phyloP scores from a whole-genome alignment of 306 rosid species.

The Gastrolobium bilobum region DNA sequence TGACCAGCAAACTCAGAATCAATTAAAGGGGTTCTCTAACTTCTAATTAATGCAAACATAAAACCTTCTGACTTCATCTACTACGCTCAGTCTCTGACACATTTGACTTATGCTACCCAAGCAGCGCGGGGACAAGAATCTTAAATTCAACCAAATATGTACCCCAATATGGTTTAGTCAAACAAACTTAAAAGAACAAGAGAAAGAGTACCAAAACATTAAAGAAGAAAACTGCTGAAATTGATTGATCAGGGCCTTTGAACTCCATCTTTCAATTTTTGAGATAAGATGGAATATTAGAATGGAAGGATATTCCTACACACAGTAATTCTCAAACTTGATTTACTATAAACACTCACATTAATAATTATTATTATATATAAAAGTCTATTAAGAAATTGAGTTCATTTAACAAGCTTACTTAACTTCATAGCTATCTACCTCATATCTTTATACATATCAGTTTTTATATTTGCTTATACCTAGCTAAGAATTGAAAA shows the following conservation, averaged over 20 bases:
- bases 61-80: slow-evolving; percentile 34
- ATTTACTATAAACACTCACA: background rate
- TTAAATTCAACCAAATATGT: slow-evolving; percentile 18
- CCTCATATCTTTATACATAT: background rate
- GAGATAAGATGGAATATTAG: background rate
- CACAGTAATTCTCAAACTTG: background rate
- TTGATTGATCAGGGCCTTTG: background rate
- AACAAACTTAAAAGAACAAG: background rate
- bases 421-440: background rate
- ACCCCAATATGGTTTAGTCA: slow-evolving; percentile 28
- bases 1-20: slow-evolving; percentile 31
- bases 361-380: background rate
- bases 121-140: slow-evolving; percentile 15
- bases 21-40: background rate
- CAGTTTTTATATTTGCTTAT: background rate
- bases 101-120: slow-evolving; percentile 41
- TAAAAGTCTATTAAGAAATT: background rate
- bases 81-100: slow-evolving; percentile 38
- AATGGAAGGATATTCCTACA: background rate
- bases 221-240: background rate
- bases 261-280: background rate
- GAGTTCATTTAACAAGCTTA: slow-evolving; percentile 7
- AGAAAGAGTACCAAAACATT: background rate
- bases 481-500: background rate
- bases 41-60: slow-evolving; percentile 47